Evolutionary conservation across 1,284 basidiomycete genomes (phyloP), one percentile per base, ranked within the genome.

Genomic region (Papiliotrema flavescens): DNA sequence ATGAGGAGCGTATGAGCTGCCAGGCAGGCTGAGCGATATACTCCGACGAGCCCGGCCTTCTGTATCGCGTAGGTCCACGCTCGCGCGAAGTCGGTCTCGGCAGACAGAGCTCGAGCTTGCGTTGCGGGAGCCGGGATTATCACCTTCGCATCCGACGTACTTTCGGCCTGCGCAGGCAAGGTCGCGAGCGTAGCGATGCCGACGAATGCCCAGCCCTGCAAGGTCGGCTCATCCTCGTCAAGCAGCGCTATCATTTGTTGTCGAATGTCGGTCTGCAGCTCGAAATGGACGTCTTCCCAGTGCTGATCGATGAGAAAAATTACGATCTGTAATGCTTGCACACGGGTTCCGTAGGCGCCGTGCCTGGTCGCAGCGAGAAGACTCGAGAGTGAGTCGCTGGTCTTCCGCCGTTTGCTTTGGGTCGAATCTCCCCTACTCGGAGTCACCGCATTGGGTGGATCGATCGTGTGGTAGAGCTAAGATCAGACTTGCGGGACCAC

Each of bases 61-160:
- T 90, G 85, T 57, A 89, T 82, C 6, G 88, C 85, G 67, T 89
- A 84, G 1, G 84, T 82, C 92, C 90, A 97, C 22, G 91, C 78
- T 7, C 82, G 77, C 59, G 87, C 84, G 89, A 90, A 94, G 22
- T 79, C 79, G 0, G 52, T 49, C 32, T 62, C 46, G 39, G 52
- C 55, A 2, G 48, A 41, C 28, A 32, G 11, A 32, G 28, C 28
- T 32, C 28, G 28, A 32, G 28, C 28, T 32, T 32, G 28, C 28
- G 28, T 32, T 6, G 11, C 28, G 28, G 28, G 28, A 32, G 28
- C 5, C 11, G 28, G 28, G 5, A 32, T 32, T 11, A 32, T 32
- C 11, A 11, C 28, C 28, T 32, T 11, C 5, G 11, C 6, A 32
- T 32, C 28, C 6, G 28, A 32, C 11, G 28, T 11, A 11, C 28